A percentile compares a stretch with the other conserved stretches of the same genome.
phyloP scores from a whole-genome alignment of 2,329 filamentous ascomycete genomes.

The Cercospora zeina region DNA sequence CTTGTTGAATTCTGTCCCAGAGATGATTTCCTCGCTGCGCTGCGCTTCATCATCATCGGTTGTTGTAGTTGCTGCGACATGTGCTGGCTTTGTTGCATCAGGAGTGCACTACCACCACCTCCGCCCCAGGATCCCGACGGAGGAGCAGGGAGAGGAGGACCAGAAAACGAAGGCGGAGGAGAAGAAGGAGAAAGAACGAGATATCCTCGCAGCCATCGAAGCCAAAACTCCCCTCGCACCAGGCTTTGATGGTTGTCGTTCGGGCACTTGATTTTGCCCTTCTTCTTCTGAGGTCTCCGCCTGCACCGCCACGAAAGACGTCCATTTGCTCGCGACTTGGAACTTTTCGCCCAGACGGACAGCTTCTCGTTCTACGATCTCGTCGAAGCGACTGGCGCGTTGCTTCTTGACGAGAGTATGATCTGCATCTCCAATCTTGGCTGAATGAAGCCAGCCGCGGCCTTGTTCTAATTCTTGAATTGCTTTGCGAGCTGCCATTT shows the following conservation, averaged over 20 bases:
- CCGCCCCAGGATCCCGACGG: not conserved
- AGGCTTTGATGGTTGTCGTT: not conserved
- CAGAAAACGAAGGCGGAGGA: not conserved
- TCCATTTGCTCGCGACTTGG: constrained; percentile 69
- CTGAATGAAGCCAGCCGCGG: constrained; percentile 63
- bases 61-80: not conserved
- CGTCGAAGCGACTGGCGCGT: constrained; percentile 55
- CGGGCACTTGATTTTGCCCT: not conserved
- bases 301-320: constrained; percentile 69
- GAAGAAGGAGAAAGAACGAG: not conserved
- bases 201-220: not conserved
- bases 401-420: constrained; percentile 48
- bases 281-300: constrained; percentile 31
- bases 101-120: not conserved
- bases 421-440: constrained; percentile 46
- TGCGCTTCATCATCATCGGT: too few relatives aligned
- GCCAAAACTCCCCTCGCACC: not conserved
- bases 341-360: constrained; percentile 65
- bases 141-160: not conserved
- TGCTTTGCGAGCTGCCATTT: constrained; percentile 68
- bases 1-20: too few relatives aligned
- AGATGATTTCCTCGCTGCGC: too few relatives aligned
- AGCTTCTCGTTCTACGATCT: constrained; percentile 65
- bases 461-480: constrained; percentile 69
- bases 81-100: not conserved